phyloP scores from a whole-genome alignment of 495 filamentous ascomycete genomes.

The Aspergillus coremiiformis region DNA sequence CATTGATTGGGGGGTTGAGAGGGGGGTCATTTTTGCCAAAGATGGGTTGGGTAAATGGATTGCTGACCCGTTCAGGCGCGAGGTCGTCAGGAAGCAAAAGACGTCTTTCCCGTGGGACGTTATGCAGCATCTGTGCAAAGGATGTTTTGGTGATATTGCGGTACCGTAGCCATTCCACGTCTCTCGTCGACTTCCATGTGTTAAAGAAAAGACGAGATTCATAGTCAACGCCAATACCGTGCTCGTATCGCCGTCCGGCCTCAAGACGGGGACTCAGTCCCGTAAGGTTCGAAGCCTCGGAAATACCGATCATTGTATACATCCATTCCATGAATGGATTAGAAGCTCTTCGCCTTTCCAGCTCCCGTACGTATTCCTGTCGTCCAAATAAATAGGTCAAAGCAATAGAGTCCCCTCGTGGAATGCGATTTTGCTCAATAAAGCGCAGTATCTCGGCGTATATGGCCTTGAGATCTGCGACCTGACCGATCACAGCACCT shows the following conservation, averaged over 20 bases:
- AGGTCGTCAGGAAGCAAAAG: conserved; percentile 39
- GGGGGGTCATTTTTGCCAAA: conserved; percentile 26
- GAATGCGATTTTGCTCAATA: conserved; percentile 31
- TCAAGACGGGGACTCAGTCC: conserved; percentile 30
- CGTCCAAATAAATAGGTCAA: conserved; percentile 52
- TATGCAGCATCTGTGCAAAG: conserved; percentile 32
- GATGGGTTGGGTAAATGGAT: conserved; percentile 35
- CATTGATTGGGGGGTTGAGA: conserved; percentile 33
- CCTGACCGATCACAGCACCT: conserved; percentile 46
- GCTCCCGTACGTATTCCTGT: conserved; percentile 51
- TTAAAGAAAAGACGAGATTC: conserved; percentile 50
- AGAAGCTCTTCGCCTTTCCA: conserved; percentile 36
- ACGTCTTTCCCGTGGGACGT: conserved; percentile 36
- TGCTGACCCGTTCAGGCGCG: conserved; percentile 24
- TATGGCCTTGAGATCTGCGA: conserved; percentile 43
- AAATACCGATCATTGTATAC: conserved; percentile 35
- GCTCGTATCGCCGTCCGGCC: conserved; percentile 45
- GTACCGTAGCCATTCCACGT: conserved; percentile 44
- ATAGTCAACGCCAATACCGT: conserved; percentile 52
- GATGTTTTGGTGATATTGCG: conserved; percentile 38
- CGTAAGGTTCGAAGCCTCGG: conserved; percentile 42
- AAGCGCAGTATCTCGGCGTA: conserved; percentile 40
- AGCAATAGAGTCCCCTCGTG: conserved; percentile 40
- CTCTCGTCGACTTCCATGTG: conserved; percentile 32
- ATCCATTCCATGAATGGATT: conserved; percentile 40